Conservation (phyloP, 768 basidiomycete genomes). For the Xerocomus brunneocitrinus region DNA sequence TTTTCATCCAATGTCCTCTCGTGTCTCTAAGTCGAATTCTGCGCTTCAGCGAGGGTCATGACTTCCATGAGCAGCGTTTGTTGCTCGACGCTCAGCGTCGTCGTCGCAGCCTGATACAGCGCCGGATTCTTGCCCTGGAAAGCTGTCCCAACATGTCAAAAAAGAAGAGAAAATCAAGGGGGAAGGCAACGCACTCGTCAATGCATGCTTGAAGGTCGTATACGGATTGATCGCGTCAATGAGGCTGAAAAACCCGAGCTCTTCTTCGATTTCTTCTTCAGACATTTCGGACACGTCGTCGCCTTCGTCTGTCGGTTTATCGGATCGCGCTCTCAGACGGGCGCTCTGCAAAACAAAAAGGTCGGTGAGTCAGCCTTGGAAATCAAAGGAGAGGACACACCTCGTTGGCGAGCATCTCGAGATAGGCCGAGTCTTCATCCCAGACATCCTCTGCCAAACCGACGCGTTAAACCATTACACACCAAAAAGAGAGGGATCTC, state of each 20-base stretch:
- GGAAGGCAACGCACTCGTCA: constrained; percentile 49
- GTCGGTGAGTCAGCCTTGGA: background rate
- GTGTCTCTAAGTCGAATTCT: constrained; percentile 7
- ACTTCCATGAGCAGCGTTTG: constrained; percentile 83
- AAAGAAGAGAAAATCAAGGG: background rate
- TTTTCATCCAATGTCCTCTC: background rate
- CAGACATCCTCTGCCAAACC: constrained; percentile 68
- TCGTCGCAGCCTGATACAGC: constrained; percentile 69
- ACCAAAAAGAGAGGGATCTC: constrained; percentile 6
- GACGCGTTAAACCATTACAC: background rate
- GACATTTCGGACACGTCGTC: constrained; percentile 38
- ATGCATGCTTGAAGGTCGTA: constrained; percentile 67
- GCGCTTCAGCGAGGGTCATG: constrained; percentile 62
- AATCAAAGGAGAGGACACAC: constrained; percentile 32
- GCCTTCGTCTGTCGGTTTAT: constrained; percentile 29
- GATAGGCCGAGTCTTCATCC: constrained; percentile 86
- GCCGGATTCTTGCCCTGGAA: constrained; percentile 71
- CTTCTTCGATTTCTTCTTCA: constrained; percentile 68
- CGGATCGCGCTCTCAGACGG: constrained; percentile 62
- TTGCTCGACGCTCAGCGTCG: constrained; percentile 65
- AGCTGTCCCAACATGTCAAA: constrained; percentile 33
- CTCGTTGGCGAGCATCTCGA: constrained; percentile 82
- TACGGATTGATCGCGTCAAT: constrained; percentile 80
- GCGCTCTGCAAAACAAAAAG: constrained; percentile 46
- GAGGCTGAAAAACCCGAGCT: constrained; percentile 81